These are phyloP conservation scores for Penstemon newberryi DNA, from an alignment of 257 asterid genomes.

Conservation along the genomic window DNA sequence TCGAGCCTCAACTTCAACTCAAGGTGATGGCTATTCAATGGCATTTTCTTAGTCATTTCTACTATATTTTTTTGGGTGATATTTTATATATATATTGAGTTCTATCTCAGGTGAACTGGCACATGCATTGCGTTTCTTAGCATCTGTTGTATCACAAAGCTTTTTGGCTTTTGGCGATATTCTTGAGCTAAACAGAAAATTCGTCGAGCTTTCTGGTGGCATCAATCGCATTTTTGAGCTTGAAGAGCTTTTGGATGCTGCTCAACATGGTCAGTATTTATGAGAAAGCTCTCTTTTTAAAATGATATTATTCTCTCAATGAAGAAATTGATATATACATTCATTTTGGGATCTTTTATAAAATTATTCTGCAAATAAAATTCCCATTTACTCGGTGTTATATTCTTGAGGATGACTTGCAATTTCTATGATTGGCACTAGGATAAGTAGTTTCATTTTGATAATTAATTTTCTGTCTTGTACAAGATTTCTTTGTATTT, in stretches of 20 bases:
- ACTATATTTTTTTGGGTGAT: constrained; percentile 10
- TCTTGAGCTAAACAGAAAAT: constrained; percentile 91
- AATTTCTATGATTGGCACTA: constrained; percentile 14
- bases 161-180: constrained; percentile 99
- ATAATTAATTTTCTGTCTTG: constrained; percentile 10
- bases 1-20: constrained; percentile 93
- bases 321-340: background rate
- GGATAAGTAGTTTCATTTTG: constrained; percentile 16
- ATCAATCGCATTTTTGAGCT: constrained; percentile 87
- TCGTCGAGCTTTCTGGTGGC: constrained; percentile 96
- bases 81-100: constrained; percentile 9
- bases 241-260: constrained; percentile 87
- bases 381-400: background rate
- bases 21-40: constrained; percentile 53
- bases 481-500: constrained; percentile 17
- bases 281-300: constrained; percentile 5
- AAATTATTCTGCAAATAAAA: constrained; percentile 1
- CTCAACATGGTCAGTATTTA: constrained; percentile 68
- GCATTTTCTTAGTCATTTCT: constrained; percentile 2
- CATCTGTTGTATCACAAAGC: constrained; percentile 99
- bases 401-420: constrained; percentile 18
- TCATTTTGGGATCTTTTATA: background rate
- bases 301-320: background rate
- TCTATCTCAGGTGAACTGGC: constrained; percentile 83
- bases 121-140: constrained; percentile 91